Base-by-base conservation (phyloP, 108 stramenopile species). In the Skeletonema marinoi region DNA sequence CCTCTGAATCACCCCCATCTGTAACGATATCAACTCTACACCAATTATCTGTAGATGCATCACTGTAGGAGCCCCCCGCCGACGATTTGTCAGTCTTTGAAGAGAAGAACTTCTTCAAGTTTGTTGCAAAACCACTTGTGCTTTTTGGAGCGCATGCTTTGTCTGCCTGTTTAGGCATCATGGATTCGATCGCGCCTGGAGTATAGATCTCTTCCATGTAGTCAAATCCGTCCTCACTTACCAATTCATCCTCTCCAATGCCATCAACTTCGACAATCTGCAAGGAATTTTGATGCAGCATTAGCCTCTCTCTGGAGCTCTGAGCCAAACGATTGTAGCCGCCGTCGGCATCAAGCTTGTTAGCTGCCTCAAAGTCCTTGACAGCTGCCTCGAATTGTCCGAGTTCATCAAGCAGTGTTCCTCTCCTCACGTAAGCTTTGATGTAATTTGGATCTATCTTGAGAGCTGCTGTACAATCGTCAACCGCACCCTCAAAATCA, bases 341-440 rank as follows among this genome's bases (percentile, higher is more conserved):
- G 0, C 25, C 63, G 62, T 60, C 30, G 0, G 61, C 50, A 41
- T 83, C 86, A 29, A 48, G 44, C 14, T 44, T 19, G 19, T 19
- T 1, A 41, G 73, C 78, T 16, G 11, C 29, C n/a, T 68, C 50
- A 29, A 88, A 80, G 30, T 88, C 84, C 17, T 16, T 63, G n/a
- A 80, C 65, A 19, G 87, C 87, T 21, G 59, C 62, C 35, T 66
- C 59, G 59, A 81, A 87, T 44, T 62, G 72, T 33, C 74, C 75
- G 30, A 71, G 65, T 30, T 63, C 31, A 41, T 83, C 77, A 60
- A 73, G 70, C 13, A 83, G 63, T 74, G 78, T 86, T 25, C 82
- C 88, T 63, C 88, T 68, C 44, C 85, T 73, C 0, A 68, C 68
- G 13, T 74, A 35, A 3, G 86, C 82, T 62, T 89, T 87, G 6